Base-by-base conservation (phyloP, 2,329 filamentous ascomycete genomes). In the Claviceps quebecensis region DNA sequence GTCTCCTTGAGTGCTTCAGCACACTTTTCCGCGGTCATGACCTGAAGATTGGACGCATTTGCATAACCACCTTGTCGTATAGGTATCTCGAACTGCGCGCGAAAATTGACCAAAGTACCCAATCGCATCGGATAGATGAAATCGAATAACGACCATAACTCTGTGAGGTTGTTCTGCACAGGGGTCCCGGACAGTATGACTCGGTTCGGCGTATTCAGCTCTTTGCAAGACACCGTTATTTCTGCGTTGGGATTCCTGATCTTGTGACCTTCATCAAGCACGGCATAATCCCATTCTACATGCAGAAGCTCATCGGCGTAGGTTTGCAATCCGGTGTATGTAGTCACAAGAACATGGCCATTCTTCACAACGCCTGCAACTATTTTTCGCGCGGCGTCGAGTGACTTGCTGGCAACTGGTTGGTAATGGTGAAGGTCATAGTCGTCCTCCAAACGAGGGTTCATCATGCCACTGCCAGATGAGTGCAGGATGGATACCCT, bases 51-150 rank as follows among this genome's bases (percentile, higher is more conserved):
- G 0, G 86, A 91, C 2, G 93, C 93, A 65, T 95, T 96, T 7
- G 90, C 89, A 66, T 97, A 97, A 4, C 93, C 93, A 45, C 94
- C 94, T 49, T 90, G 80, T 53, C 84, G 84, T 64, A 98, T 98
- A 0, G 93, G 93, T 39, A 94, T 85, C 63, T 97, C 93, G 57
- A 98, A 97, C 54, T 95, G 83, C 54, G 83, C 84, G 45, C 89
- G 81, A 64, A 98, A 98, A 56, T 86, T 88, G 53, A 96, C 86
- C 13, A 97, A 73, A 0, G 87, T 96, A 0, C 93, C 94, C 5
- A 98, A 71, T 14, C 90, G 84, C 87, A 97, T 96, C 0, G 94
- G 93, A 55, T 89, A 97, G 52, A 97, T 85, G 62, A 98, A 98
- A 64, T 98, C 94, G 62, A 98, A 97, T 0, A 98, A 71, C 0